These are phyloP conservation scores for Camelina sativa DNA, from an alignment of 345 rosid genomes.

Conservation along the genomic window DNA sequence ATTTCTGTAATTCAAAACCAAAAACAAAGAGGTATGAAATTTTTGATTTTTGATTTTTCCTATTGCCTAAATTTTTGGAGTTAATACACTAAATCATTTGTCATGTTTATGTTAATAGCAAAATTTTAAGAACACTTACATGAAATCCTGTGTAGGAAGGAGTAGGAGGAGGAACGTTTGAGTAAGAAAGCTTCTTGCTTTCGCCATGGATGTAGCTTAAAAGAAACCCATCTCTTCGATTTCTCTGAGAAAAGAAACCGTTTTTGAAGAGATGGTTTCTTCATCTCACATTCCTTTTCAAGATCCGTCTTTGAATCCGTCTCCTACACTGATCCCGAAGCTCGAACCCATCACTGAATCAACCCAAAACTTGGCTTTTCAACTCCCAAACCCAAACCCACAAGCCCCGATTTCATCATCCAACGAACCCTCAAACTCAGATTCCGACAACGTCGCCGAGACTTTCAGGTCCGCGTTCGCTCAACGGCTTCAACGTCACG, in stretches of 20 bases:
- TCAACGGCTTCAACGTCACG: conserved; percentile 46
- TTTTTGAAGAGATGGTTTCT: not conserved
- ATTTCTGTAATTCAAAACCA: no score
- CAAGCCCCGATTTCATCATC: conserved; percentile 19
- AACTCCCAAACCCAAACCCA: conserved; percentile 42
- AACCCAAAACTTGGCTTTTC: not conserved
- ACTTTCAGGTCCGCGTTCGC: conserved; percentile 68
- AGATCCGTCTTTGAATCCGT: not conserved
- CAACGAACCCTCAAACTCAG: conserved; percentile 41
- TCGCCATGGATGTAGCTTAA: no score
- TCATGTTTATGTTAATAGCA: no score
- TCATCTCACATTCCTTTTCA: not conserved
- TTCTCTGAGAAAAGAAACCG: not conserved
- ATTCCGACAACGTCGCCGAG: conserved; percentile 56
- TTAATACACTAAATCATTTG: no score
- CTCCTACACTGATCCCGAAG: conserved; percentile 9
- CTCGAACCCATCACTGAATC: conserved; percentile 21
- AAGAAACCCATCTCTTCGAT: not conserved
- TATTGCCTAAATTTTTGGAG: no score
- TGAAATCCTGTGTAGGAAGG: no score
- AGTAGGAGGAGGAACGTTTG: no score
- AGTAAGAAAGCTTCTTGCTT: no score
- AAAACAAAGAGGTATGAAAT: no score
- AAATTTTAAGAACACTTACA: no score
- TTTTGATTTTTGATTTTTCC: no score